Evolutionary conservation across 1,284 basidiomycete species (phyloP), one percentile per base, ranked within the genome.

Genomic region (Pseudomicrostroma phylloplanum): DNA sequence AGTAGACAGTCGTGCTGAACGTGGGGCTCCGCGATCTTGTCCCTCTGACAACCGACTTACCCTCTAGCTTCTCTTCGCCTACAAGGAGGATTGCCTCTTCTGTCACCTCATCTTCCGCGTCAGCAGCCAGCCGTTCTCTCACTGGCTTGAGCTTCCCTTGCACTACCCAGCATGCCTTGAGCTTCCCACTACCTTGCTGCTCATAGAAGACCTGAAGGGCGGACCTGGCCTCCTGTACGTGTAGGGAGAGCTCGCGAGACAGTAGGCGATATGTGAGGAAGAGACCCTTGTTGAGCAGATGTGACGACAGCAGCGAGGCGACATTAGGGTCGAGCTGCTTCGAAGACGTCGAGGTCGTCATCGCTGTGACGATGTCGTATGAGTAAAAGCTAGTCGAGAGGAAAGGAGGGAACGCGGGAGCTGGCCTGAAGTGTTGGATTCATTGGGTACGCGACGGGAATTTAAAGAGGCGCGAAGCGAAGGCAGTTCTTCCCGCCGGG

Each of bases 181-280:
- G 21, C 51, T 19, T 8, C 51, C 7, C 51, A 15, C 51, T 54
- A 8, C 21, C 15, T 48, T 26, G 51, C 51, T 54, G 21, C 51
- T 54, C 51, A 19, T 25, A 21, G 21, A 21, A 21, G n/a, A 6
- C 13, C 21, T 54, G 7, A 19, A 54, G 13, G 6, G 21, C n/a
- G 21, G 13, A 15, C 25, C 25, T 54, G 13, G 51, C 51, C 51
- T 19, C 51, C 6, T 26, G 13, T 6, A 54, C 51, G 25, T 54
- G 51, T 6, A 17, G 15, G 3, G 13, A 15, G 21, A 15, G 13
- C 13, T 54, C 21, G 4, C 51, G 19, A 2, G 17, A 19, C 51
- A 54, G 25, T 6, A 54, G 51, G 13, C 51, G 51, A 25, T 54
- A 54, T 54, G 51, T 23, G 51, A 54, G 17, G 46, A 48, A 48